Percentiles rank a stretch among this genome's conserved stretches.
phyloP scores from a whole-genome alignment of 345 rosid genomes.

The Balakata baccata region DNA sequence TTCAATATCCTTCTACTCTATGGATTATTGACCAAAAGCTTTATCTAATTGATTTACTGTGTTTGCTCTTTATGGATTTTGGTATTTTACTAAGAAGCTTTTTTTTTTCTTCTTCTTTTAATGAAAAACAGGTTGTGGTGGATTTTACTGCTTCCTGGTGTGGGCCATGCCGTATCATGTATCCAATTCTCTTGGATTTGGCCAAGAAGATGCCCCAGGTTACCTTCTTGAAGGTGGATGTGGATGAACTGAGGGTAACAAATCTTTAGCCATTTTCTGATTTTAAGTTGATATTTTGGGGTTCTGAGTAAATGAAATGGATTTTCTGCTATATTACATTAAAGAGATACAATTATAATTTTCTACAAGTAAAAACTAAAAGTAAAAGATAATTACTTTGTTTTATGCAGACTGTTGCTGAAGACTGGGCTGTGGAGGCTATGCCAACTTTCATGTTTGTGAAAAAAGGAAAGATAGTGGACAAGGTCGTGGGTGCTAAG shows the following conservation, averaged over 20 bases:
- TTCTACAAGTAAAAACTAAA: neutral
- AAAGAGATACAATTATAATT: neutral
- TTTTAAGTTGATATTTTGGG: neutral
- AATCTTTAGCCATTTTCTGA: neutral
- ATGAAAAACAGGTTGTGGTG: constrained; percentile 23
- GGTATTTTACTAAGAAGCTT: neutral
- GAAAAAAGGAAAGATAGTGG: constrained; percentile 18
- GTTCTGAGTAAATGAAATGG: neutral
- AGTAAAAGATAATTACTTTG: neutral
- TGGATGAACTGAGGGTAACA: constrained; percentile 30
- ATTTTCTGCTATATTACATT: neutral
- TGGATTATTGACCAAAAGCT: neutral
- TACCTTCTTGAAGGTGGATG: constrained; percentile 35
- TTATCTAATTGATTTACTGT: neutral
- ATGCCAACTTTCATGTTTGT: constrained; percentile 26
- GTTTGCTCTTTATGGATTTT: neutral
- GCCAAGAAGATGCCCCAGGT: constrained; percentile 32
- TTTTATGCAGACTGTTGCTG: constrained; percentile 18
- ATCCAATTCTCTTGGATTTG: constrained; percentile 22
- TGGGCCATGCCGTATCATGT: constrained; percentile 27
- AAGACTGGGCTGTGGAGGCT: constrained; percentile 19
- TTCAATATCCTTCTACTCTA: too few species aligned
- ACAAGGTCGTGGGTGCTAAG: constrained; percentile 23
- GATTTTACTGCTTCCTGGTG: constrained; percentile 41
- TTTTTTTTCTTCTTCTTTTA: too few species aligned